Base-by-base conservation (phyloP, 495 filamentous ascomycete genomes). In the Daldinia decipiens region DNA sequence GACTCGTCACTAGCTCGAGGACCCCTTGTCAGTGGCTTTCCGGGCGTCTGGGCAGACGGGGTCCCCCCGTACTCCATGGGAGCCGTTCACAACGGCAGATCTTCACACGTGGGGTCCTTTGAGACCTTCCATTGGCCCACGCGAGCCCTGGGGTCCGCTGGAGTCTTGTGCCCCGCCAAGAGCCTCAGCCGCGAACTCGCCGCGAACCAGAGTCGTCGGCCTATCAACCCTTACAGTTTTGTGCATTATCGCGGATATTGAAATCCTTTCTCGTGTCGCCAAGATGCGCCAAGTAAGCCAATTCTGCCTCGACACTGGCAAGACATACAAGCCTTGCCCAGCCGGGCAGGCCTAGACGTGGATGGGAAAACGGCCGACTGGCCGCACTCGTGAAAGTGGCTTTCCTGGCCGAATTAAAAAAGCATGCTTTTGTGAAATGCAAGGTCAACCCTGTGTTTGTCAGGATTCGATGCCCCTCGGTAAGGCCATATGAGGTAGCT, bases 131-230 rank as follows among this genome's bases (percentile, higher is more conserved):
- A 73, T 73, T 73, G 70, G 70, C 4, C 13, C 17, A 52, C 5
- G 58, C 24, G 8, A 24, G 24, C 47, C 17, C 59, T 11, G 24
- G 56, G 64, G 59, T 32, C 36, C 36, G 26, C 12, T 27, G 59
- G 54, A 32, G 31, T 36, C 24, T 45, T 59, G 38, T 32, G 11
- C 36, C 12, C 56, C 45, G 71, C 71, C 71, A 74, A 74, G 71
- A 74, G 71, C 71, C 66, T 70, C 71, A 74, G 66, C 71, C 67
- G 57, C 62, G 54, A 70, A 55, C 27, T 39, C 61, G 27, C 65
- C 56, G 55, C 71, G 62, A 70, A 70, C 71, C 62, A 74, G 62
- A 55, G 13, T 27, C 24, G 8, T 5, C 43, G 3, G 38, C 57
- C 34, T 13, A 1, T 52, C 39, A 65, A 59, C 50, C 26, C 26